phyloP scores from a whole-genome alignment of 2,329 filamentous ascomycete genomes.

The Colletotrichum tofieldiae region DNA sequence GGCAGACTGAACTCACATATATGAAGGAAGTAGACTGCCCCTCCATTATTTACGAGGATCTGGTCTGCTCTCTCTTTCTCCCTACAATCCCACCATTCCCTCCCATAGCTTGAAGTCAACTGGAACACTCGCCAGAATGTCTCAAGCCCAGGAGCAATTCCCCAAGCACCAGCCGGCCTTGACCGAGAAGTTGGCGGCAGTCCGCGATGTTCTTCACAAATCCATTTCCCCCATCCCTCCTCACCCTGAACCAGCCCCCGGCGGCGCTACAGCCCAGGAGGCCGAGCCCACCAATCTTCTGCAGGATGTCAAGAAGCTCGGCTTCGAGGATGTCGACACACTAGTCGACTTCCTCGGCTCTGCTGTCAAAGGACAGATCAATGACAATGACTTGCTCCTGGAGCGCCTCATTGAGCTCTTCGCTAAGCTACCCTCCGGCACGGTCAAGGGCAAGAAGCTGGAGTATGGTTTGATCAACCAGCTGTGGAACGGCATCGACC shows the following conservation, averaged over 20 bases:
- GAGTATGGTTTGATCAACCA: constrained; percentile 43
- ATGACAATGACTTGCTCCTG: constrained; percentile 43
- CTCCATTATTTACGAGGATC: too few relatives aligned
- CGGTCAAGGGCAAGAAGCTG: constrained; percentile 40
- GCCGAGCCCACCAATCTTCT: constrained; percentile 35
- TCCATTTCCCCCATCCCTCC: constrained; percentile 29
- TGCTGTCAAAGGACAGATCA: constrained; percentile 34
- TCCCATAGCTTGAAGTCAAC: constrained; percentile 3
- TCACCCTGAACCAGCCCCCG: constrained; percentile 16
- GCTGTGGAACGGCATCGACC: constrained; percentile 44
- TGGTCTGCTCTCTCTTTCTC: background rate
- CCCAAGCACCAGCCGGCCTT: constrained; percentile 36
- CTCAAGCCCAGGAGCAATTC: constrained; percentile 30
- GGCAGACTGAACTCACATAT: constrained; percentile 7
- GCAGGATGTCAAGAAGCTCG: constrained; percentile 42
- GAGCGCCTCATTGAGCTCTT: constrained; percentile 44
- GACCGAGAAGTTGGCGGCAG: constrained; percentile 35
- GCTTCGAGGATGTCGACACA: constrained; percentile 45
- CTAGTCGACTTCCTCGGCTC: constrained; percentile 40
- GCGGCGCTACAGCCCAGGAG: constrained; percentile 4
- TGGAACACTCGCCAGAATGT: constrained; percentile 24
- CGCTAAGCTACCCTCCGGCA: constrained; percentile 40
- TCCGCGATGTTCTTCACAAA: constrained; percentile 28
- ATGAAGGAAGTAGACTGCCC: constrained; percentile 25
- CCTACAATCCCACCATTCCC: background rate